Evolutionary conservation across 106 monocot species (phyloP).

Genomic region (Allium cepa): DNA sequence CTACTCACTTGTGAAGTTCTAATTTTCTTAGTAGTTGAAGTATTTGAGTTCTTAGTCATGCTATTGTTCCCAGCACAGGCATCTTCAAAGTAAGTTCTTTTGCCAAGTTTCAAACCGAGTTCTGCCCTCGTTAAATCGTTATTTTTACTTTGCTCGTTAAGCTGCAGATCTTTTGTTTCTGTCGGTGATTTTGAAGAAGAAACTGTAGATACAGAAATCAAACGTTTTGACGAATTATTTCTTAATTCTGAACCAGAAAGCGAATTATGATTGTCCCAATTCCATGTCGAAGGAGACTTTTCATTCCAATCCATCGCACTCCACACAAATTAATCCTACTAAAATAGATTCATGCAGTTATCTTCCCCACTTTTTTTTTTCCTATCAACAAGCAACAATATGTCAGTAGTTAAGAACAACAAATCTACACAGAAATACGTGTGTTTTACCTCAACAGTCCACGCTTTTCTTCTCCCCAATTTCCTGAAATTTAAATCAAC

Average conservation of each 20-base stretch:
- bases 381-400: background rate
- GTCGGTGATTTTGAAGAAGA: conserved; percentile 22
- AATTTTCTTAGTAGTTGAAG: conserved; percentile 24
- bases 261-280: conserved; percentile 30
- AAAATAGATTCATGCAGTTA: background rate
- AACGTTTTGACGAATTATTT: conserved; percentile 42
- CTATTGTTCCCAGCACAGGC: conserved; percentile 13
- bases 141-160: conserved; percentile 11
- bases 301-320: conserved; percentile 48
- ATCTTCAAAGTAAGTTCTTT: conserved; percentile 78
- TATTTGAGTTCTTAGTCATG: conserved; percentile 11
- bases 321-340: conserved; percentile 1
- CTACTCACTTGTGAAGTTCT: conserved; percentile 19
- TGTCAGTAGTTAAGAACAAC: no score
- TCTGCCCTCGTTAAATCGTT: conserved; percentile 18
- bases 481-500: conserved; percentile 1
- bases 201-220: conserved; percentile 37
- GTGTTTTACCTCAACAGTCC: conserved; percentile 12
- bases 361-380: background rate
- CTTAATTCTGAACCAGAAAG: conserved; percentile 28
- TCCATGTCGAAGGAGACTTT: conserved; percentile 31
- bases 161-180: conserved; percentile 8
- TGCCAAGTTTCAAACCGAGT: conserved; percentile 60
- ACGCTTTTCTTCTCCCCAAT: background rate
- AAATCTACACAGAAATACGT: background rate